Evolutionary conservation across 1,284 basidiomycete species (phyloP).

Genomic region (Porodaedalea pini): DNA sequence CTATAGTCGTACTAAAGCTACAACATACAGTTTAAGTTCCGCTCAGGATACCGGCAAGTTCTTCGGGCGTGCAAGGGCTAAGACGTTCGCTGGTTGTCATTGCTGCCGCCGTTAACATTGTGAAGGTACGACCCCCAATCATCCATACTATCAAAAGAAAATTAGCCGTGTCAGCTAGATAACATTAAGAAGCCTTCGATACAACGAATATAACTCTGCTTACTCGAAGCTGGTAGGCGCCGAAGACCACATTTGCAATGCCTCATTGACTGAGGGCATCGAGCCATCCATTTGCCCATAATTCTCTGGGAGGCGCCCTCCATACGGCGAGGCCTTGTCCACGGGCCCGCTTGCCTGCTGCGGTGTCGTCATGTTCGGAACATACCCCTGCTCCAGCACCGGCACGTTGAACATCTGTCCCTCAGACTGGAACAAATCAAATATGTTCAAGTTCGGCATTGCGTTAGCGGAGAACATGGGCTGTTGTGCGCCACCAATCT

Average conservation of each 20-base stretch:
- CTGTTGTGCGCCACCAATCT: neutral
- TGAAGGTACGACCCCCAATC: constrained; percentile 21
- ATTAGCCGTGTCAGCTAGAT: constrained; percentile 2
- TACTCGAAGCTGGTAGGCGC: constrained; percentile 55
- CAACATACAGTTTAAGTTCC: neutral
- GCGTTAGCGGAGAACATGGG: constrained; percentile 1
- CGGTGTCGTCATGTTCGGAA: neutral
- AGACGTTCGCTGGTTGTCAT: neutral
- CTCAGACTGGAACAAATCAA: constrained; percentile 19
- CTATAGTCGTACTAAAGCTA: neutral
- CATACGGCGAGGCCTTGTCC: neutral
- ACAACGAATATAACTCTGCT: constrained; percentile 27
- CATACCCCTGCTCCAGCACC: constrained; percentile 15
- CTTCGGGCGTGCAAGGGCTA: neutral
- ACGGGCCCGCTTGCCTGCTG: constrained; percentile 2
- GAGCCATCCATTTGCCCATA: constrained; percentile 11
- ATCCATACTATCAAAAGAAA: constrained; percentile 12
- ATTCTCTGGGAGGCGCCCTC: neutral
- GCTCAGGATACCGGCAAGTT: neutral
- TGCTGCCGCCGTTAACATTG: neutral
- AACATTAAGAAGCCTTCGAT: neutral
- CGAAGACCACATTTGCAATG: constrained; percentile 57
- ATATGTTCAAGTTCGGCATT: constrained; percentile 21
- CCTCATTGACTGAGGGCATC: constrained; percentile 32
- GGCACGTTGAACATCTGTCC: constrained; percentile 16